Percentiles rank a stretch among this genome's conserved stretches.
Conservation (phyloP, 2,329 filamentous ascomycete genomes). For the Penicillium sp. region DNA sequence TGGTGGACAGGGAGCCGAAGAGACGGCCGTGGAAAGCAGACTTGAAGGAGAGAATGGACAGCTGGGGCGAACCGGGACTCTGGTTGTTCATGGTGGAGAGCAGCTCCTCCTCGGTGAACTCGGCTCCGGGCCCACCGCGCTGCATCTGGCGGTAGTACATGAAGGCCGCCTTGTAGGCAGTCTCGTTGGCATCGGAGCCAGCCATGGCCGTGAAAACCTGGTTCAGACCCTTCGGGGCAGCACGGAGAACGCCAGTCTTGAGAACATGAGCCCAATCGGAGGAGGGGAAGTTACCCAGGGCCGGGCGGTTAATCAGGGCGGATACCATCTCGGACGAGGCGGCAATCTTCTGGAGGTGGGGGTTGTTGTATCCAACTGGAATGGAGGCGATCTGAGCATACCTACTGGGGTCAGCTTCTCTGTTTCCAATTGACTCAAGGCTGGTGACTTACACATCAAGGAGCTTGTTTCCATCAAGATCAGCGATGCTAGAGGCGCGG, state of each 20-base stretch:
- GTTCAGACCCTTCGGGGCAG: slow-evolving; percentile 59
- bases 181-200: slow-evolving; percentile 87
- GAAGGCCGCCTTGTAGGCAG: slow-evolving; percentile 89
- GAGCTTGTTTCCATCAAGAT: slow-evolving; percentile 45
- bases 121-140: slow-evolving; percentile 61
- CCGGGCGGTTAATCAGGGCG: slow-evolving; percentile 77
- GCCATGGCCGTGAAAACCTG: slow-evolving; percentile 87
- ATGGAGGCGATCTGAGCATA: slow-evolving; percentile 92
- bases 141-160: slow-evolving; percentile 79
- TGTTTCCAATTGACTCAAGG: not conserved
- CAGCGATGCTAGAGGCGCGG: slow-evolving; percentile 34
- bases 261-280: slow-evolving; percentile 74
- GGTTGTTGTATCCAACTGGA: slow-evolving; percentile 87
- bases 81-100: slow-evolving; percentile 70
- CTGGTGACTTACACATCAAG: slow-evolving; percentile 41
- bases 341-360: slow-evolving; percentile 60
- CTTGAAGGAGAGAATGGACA: slow-evolving; percentile 84
- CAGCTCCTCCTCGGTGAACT: slow-evolving; percentile 59
- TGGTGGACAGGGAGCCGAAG: slow-evolving; percentile 78
- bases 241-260: slow-evolving; percentile 64
- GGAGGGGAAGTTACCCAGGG: slow-evolving; percentile 81
- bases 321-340: slow-evolving; percentile 68
- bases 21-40: slow-evolving; percentile 82
- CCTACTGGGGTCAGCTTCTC: not conserved
- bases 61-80: slow-evolving; percentile 64